Conservation (phyloP, 2,329 filamentous ascomycete species). For the Alternaria solani region DNA sequence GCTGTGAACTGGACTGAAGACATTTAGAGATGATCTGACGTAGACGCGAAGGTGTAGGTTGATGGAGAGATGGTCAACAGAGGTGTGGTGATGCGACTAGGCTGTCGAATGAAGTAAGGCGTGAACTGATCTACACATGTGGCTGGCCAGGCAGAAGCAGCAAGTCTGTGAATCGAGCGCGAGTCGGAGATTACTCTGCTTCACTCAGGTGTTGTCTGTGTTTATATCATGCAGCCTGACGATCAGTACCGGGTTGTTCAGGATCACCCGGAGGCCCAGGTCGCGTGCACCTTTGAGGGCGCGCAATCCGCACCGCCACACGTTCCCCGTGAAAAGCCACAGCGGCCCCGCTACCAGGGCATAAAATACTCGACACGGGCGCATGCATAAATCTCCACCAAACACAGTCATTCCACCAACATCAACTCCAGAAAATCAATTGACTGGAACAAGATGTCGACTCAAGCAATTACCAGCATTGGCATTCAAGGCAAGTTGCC, state of each 20-base stretch:
- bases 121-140: constrained; percentile 21
- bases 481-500: constrained; percentile 50
- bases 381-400: constrained; percentile 16
- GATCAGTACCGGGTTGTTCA: neutral
- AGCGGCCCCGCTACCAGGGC: constrained; percentile 21
- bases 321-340: constrained; percentile 9
- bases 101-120: constrained; percentile 18
- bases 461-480: constrained; percentile 38
- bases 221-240: neutral
- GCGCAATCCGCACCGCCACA: neutral
- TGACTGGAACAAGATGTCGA: constrained; percentile 33
- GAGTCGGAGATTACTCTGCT: neutral
- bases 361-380: constrained; percentile 29
- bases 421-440: constrained; percentile 5
- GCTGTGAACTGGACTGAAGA: constrained; percentile 66
- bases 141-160: neutral
- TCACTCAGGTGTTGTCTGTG: neutral
- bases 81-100: constrained; percentile 19
- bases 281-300: neutral
- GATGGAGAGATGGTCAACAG: constrained; percentile 9
- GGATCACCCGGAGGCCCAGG: no score
- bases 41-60: neutral
- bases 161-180: neutral
- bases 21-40: constrained; percentile 33
- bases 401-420: constrained; percentile 15